Base-by-base conservation (phyloP, 768 basidiomycete genomes). In the Leccinellum rugosiceps region DNA sequence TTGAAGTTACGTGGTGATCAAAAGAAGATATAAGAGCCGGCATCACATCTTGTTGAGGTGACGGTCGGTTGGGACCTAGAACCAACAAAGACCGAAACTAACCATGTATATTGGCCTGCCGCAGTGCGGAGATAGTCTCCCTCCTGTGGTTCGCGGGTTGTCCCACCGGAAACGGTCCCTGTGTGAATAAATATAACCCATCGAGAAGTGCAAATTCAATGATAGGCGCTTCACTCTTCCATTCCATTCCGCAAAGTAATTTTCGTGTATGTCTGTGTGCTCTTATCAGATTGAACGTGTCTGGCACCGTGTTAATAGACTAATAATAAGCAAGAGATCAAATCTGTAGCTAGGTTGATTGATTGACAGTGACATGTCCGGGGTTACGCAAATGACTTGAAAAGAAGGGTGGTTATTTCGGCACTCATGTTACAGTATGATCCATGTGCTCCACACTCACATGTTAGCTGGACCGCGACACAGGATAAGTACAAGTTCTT, bases 221-320 rank as follows among this genome's bases (percentile, higher is more conserved):
- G 56, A 56, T 56, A 59, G 60, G 67, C 9, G 44, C 56, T 57
- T 58, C 60, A 59, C 49, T 50, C 50, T 41, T 68, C 65, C 65
- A 70, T 41, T 68, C 65, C 65, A 70, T 70, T 63, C 58, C 48
- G 47, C 61, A 55, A 54, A 60, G 17, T 47, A 50, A 48, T 52
- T 48, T 48, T 19, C 21, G 30, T 17, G 28, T 10, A 57, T 43
- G 14, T 32, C 31, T 56, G 49, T 45, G 31, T 51, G 41, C 23
- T 44, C 50, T 34, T 57, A 43, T 43, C 19, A 11, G 50, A 44
- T 57, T 49, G 47, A 3, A 38, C 34, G 9, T 31, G 32, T 46
- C 21, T 31, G 9, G 31, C 31, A 31, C 10, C 31, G 10, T 38
- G 52, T 49, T 13, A 50, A 31, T 48, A 10, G 50, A 23, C 23